Conservation (phyloP, 352 stramenopile genomes). For the Globisporangium perplexum region DNA sequence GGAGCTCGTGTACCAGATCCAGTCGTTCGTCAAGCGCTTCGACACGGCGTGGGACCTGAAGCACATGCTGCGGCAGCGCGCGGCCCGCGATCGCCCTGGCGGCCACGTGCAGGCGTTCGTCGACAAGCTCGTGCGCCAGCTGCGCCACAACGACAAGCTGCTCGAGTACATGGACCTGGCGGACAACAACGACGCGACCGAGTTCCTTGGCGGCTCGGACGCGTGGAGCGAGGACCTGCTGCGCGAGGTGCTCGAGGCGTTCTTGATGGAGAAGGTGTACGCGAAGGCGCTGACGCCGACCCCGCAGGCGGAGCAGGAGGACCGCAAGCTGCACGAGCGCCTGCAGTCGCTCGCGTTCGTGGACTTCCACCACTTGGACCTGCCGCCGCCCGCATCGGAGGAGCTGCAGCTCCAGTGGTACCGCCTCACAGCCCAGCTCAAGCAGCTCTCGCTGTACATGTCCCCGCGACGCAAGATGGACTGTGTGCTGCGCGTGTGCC, state of each 20-base stretch:
- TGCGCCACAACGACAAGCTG: slow-evolving; percentile 36
- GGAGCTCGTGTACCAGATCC: slow-evolving; percentile 75
- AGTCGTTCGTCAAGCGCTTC: slow-evolving; percentile 65
- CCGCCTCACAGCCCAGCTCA: slow-evolving; percentile 34
- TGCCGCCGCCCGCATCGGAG: slow-evolving; percentile 37
- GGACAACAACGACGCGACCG: slow-evolving; percentile 15
- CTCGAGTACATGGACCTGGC: slow-evolving; percentile 8
- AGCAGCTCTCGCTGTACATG: slow-evolving; percentile 35
- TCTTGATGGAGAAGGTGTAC: slow-evolving; percentile 90
- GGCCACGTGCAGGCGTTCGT: slow-evolving; percentile 62
- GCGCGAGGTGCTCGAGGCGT: slow-evolving; percentile 79
- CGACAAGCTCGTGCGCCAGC: slow-evolving; percentile 48
- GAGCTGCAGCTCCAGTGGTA: slow-evolving; percentile 35
- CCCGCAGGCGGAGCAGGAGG: slow-evolving; percentile 25
- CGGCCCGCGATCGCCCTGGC: slow-evolving; percentile 36
- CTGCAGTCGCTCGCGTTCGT: slow-evolving; percentile 79
- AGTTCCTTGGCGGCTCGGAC: slow-evolving; percentile 29
- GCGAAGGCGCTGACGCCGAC: slow-evolving; percentile 56
- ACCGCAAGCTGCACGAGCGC: slow-evolving; percentile 53
- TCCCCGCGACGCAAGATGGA: slow-evolving; percentile 87
- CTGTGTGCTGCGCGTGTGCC: slow-evolving; percentile 64
- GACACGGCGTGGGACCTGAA: slow-evolving; percentile 43
- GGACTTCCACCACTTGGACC: slow-evolving; percentile 78
- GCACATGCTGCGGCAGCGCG: slow-evolving; percentile 34
- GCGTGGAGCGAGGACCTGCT: slow-evolving; percentile 40